These are phyloP conservation scores for Dichotomocladium elegans DNA, from an alignment of 371 early-diverging fungal genomes.

Conservation along the genomic window DNA sequence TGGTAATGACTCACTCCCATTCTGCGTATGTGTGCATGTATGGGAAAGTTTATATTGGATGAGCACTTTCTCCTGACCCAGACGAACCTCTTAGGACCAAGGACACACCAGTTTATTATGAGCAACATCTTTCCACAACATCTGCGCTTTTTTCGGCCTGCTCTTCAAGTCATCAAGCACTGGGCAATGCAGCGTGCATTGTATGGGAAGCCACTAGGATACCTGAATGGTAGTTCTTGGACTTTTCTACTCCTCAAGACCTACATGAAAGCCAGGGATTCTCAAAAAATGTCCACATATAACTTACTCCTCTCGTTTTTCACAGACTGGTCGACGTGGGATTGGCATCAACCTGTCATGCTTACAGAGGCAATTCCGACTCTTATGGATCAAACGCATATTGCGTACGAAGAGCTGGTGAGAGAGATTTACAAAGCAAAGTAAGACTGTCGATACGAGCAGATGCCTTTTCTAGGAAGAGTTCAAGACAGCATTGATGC, in stretches of 20 bases:
- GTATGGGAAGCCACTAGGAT: conserved; percentile 40
- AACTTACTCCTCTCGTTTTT: conserved; percentile 21
- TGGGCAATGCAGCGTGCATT: conserved; percentile 37
- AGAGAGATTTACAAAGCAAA: no score
- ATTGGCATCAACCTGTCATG: conserved; percentile 35
- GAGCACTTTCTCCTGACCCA: not conserved
- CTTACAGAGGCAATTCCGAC: conserved; percentile 19
- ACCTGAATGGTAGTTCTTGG: conserved; percentile 42
- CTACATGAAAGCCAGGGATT: conserved; percentile 5
- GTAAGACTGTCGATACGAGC: no score
- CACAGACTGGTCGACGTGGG: conserved; percentile 28
- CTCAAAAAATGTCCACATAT: conserved; percentile 1
- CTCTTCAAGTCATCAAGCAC: conserved; percentile 33
- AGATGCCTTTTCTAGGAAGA: conserved; percentile 12
- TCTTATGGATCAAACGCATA: not conserved
- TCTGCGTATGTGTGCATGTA: not conserved
- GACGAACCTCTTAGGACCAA: conserved; percentile 18
- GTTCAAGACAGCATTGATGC: conserved; percentile 29
- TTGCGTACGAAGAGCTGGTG: no score
- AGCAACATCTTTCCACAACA: conserved; percentile 12
- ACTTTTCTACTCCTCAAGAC: conserved; percentile 29
- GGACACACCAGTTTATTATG: conserved; percentile 26
- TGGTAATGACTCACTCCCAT: conserved; percentile 19
- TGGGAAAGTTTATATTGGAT: not conserved
- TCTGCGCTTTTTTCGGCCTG: conserved; percentile 12